phyloP scores from a whole-genome alignment of 371 early-diverging fungal species.

The Apophysomyces elegans region DNA sequence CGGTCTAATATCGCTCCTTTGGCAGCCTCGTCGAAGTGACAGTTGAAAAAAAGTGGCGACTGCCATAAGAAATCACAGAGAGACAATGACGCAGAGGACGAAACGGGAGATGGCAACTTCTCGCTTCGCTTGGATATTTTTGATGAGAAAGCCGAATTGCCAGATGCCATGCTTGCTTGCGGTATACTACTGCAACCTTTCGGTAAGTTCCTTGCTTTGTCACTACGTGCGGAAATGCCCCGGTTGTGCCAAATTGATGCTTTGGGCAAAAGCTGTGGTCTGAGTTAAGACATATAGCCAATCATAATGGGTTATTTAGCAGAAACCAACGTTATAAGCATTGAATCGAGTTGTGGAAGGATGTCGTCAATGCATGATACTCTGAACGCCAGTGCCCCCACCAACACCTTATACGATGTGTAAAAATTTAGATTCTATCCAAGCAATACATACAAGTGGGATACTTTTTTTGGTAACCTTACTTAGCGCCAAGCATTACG shows the following conservation, averaged over 20 bases:
- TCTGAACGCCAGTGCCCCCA: no score
- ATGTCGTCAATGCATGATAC: no score
- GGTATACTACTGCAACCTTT: not conserved
- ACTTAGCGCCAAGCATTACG: no score
- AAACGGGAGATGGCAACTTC: slow-evolving; percentile 4
- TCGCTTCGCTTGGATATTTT: slow-evolving; percentile 4
- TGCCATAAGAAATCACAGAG: slow-evolving; percentile 48
- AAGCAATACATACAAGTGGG: no score
- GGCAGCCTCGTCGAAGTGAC: slow-evolving; percentile 48
- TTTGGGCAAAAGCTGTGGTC: no score
- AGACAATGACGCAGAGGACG: slow-evolving; percentile 16
- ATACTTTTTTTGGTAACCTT: no score
- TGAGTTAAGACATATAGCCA: no score
- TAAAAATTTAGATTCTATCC: no score
- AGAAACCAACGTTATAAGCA: no score
- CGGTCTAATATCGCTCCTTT: slow-evolving; percentile 51
- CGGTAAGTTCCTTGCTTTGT: not conserved
- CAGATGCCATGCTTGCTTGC: slow-evolving; percentile 8
- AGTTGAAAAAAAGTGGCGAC: slow-evolving; percentile 49
- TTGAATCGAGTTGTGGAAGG: no score
- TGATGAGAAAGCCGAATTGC: not conserved
- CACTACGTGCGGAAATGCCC: slow-evolving; percentile 1
- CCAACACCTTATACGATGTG: no score
- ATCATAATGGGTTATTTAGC: no score
- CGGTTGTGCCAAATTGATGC: not conserved